Base-by-base conservation (phyloP, 805 yeast species). In the Metschnikowia amazonensis region DNA sequence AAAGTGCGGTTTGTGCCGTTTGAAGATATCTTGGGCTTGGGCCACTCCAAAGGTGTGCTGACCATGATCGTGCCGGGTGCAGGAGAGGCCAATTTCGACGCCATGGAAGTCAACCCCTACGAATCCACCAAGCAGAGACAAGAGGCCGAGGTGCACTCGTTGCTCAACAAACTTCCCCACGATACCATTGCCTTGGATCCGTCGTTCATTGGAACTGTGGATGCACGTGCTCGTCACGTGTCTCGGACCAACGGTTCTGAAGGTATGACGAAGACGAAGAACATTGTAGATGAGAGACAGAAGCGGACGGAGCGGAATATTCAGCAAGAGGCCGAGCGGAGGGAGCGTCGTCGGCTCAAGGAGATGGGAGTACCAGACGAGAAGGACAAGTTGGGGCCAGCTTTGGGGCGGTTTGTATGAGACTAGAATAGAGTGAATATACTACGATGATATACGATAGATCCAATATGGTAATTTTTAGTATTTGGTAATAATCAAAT, bases 81-180 rank as follows among this genome's bases (percentile, higher is more conserved):
- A 34, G 99, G 99, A 72, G 99, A 94, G 70, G 97, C 99, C 50
- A 94, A 94, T 68, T 89, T 80, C 64, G 99, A 94, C 71, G 89
- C 98, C 2, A 66, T 89, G 63, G 99, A 94, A 67, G 67, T 82
- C 59, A 94, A 94, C 65, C 99, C 99, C 51, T 94, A 76, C 68
- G 96, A 89, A 65, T 80, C 96, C 8, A 81, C 86, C 44, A 84
- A 87, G 63, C 97, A 90, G 70, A 84, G 98, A 74, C 96, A 92
- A 66, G 92, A 92, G 69, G 76, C 79, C 37, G 99, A 94, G 73
- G 96, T 94, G 30, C 81, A 92, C 60, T 67, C 84, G 1, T 75
- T 94, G 63, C 68, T 94, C 61, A 87, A 92, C 69, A 94, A 94
- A 67, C 73, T 94, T 54, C 82, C 86, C 54, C 95, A 97, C 5